Base-by-base conservation (phyloP, 1,139 yeast genomes). In the Magnusiomyces paraingens region DNA sequence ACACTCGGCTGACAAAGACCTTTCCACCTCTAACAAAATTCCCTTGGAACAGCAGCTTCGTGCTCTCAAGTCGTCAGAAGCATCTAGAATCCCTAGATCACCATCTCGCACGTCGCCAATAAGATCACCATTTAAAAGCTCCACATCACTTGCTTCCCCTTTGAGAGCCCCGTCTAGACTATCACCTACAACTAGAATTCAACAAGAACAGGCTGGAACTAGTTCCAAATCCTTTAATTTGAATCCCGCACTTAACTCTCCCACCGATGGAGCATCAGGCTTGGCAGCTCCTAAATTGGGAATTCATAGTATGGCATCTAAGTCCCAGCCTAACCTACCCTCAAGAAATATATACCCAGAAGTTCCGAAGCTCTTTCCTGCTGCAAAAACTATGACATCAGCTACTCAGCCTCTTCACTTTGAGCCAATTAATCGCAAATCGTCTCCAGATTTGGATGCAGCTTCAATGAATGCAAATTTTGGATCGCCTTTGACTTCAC, bases 291-390 rank as follows among this genome's bases (percentile, higher is more conserved):
- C 46, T 3, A 26, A 26, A 26, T 26, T 26, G 8, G 32, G 32
- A 5, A 26, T 26, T 26, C 32, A 26, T 26, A 26, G 32, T 8
- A 26, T 26, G 32, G 35, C 18, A 2, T 43, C 46, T 20, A 20
- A 22, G 17, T 14, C 35, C 11, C 26, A 44, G 38, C 15, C 38
- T n/a, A 35, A n/a, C 40, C 5, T 21, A 10, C 18, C 39, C 18
- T 14, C 49, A n/a, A 46, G 35, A 22, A 35, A 22, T 17, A 14
- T 46, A 21, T 46, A 46, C 20, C 49, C 49, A 2, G 49, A 32
- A 11, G 49, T 46, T 5, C 49, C 49, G 2, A 46, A 46, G 26
- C 40, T 46, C 35, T 32, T 4, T 5, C 46, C 32, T 8, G 8
- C 32, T 26, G 32, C 32, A 26, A 26, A 26, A 26, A 26, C 32